Conservation (phyloP, 2,329 filamentous ascomycete genomes). For the Cladorrhinum sp. region DNA sequence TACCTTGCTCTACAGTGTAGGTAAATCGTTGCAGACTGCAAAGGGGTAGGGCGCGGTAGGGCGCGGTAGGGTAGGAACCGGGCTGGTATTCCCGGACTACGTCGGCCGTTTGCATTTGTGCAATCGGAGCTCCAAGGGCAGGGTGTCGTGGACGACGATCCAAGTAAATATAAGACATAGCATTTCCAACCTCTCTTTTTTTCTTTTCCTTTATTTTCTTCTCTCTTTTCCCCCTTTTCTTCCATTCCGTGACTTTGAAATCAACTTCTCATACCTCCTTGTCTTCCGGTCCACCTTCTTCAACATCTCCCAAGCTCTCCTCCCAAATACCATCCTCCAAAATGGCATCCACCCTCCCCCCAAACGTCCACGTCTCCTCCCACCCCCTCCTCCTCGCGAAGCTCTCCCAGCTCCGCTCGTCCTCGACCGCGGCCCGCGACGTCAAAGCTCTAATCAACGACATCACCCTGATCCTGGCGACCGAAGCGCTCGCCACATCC, state of each 20-base stretch:
- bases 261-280: background rate
- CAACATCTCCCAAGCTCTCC: background rate
- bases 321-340: background rate
- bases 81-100: background rate
- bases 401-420: slow-evolving; percentile 80
- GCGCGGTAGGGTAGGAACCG: background rate
- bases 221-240: background rate
- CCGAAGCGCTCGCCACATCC: slow-evolving; percentile 78
- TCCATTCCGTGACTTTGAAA: background rate
- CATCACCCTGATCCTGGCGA: slow-evolving; percentile 76
- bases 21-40: background rate
- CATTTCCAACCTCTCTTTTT: background rate
- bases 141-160: too few species aligned
- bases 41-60: too few species aligned
- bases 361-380: slow-evolving; percentile 71
- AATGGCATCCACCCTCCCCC: slow-evolving; percentile 38
- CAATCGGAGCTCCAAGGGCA: background rate
- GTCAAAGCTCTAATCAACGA: slow-evolving; percentile 82
- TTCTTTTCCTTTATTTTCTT: background rate
- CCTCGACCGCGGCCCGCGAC: slow-evolving; percentile 65
- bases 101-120: background rate
- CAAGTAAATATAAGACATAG: background rate
- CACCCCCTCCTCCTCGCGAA: slow-evolving; percentile 88
- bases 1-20: slow-evolving; percentile 8
- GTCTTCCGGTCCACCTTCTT: background rate